Conservation (phyloP, 2,329 filamentous ascomycete genomes). For the Monosporascus sp. region DNA sequence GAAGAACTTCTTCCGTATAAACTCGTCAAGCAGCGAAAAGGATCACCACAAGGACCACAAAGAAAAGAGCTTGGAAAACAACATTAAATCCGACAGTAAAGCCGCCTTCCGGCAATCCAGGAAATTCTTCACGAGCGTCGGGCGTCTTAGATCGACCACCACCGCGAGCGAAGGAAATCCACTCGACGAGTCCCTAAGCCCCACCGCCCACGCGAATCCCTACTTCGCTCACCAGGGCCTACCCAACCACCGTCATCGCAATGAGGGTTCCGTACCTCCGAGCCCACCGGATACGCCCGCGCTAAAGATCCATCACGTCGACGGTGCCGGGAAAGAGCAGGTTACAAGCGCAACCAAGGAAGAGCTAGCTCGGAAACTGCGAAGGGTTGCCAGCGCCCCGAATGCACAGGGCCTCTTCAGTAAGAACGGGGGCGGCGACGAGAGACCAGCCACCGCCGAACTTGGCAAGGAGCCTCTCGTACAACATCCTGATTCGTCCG, state of each 20-base stretch:
- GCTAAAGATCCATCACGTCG: constrained; percentile 65
- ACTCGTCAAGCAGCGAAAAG: constrained; percentile 33
- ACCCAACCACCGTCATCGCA: constrained; percentile 87
- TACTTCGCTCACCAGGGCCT: constrained; percentile 97
- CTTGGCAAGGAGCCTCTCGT: constrained; percentile 75
- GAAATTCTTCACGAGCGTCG: constrained; percentile 81
- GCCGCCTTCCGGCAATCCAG: constrained; percentile 74
- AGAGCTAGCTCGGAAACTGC: constrained; percentile 85
- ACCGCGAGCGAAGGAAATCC: constrained; percentile 89
- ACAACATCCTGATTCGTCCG: constrained; percentile 46
- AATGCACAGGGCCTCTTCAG: constrained; percentile 91
- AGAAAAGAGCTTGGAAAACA: constrained; percentile 24
- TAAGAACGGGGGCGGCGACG: constrained; percentile 50
- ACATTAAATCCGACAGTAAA: constrained; percentile 54
- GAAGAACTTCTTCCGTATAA: constrained; percentile 68
- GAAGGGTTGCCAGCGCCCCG: constrained; percentile 90
- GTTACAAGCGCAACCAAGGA: constrained; percentile 80
- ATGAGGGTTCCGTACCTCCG: constrained; percentile 86
- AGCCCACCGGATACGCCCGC: constrained; percentile 87
- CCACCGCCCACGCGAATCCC: constrained; percentile 90
- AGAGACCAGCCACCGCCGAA: constrained; percentile 78
- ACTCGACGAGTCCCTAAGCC: constrained; percentile 82
- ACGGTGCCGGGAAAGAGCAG: constrained; percentile 58
- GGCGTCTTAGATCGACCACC: constrained; percentile 82
- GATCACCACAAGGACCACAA: constrained; percentile 24